A percentile compares a stretch with the other conserved stretches of the same genome.
phyloP scores from a whole-genome alignment of 768 basidiomycete genomes.

The Megacollybia marginata region DNA sequence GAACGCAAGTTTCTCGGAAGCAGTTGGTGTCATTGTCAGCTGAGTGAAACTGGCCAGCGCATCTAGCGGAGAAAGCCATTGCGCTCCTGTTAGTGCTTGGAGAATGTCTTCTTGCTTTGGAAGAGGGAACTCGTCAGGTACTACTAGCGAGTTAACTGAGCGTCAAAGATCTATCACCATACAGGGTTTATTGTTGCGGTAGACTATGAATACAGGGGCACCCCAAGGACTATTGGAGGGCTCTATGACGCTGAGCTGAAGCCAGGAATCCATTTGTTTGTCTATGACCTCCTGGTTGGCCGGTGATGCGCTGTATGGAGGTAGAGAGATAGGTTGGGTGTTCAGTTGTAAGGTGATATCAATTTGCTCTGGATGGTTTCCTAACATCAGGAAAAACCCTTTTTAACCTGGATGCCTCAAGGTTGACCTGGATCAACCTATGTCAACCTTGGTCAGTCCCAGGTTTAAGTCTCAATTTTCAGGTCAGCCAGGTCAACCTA shows the following conservation, averaged over 20 bases:
- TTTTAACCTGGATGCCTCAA: too few relatives aligned
- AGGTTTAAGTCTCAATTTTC: too few relatives aligned
- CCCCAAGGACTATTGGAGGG: slow-evolving; percentile 2
- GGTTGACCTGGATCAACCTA: too few relatives aligned
- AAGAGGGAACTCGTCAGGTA: slow-evolving; percentile 19
- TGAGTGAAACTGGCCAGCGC: slow-evolving; percentile 18
- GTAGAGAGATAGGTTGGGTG: neutral
- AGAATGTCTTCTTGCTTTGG: too few relatives aligned
- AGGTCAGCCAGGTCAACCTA: too few relatives aligned
- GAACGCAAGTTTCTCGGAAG: slow-evolving; percentile 2
- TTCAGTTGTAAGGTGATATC: neutral
- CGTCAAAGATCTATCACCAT: neutral
- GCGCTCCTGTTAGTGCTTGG: slow-evolving; percentile 3
- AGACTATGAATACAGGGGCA: too few relatives aligned
- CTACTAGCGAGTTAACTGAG: slow-evolving; percentile 3
- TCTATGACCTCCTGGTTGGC: neutral
- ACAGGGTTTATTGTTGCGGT: slow-evolving; percentile 1
- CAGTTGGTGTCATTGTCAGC: too few relatives aligned
- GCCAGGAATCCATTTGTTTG: neutral
- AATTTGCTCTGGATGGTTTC: neutral
- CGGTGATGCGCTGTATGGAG: neutral
- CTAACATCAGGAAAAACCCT: too few relatives aligned
- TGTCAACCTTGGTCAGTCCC: too few relatives aligned
- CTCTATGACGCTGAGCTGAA: slow-evolving; percentile 1
- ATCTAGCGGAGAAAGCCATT: slow-evolving; percentile 12